These are phyloP conservation scores for Penicillium sp. DNA, from an alignment of 2,329 filamentous ascomycete species.

Conservation along the genomic window DNA sequence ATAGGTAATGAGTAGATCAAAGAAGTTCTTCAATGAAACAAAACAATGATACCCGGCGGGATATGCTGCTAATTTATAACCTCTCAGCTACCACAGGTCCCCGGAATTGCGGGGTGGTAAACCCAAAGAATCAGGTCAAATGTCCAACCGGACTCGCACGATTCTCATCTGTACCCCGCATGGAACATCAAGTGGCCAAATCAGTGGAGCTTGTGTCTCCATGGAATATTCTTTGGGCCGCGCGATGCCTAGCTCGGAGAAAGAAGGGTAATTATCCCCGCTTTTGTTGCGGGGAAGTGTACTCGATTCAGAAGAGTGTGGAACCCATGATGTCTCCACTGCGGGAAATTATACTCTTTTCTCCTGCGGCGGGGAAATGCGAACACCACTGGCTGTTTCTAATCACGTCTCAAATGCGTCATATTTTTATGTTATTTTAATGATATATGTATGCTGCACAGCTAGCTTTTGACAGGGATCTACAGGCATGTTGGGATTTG, in stretches of 20 bases:
- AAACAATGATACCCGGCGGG: neutral
- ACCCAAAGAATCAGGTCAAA: neutral
- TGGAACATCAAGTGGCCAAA: neutral
- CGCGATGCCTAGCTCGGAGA: neutral
- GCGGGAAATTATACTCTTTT: slow-evolving; percentile 12
- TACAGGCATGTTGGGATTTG: neutral
- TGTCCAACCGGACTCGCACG: slow-evolving; percentile 8
- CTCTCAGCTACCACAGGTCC: neutral
- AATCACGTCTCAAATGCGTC: too few species aligned
- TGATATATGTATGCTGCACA: neutral
- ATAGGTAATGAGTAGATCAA: neutral
- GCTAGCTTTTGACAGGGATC: neutral
- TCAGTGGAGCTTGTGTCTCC: slow-evolving; percentile 1
- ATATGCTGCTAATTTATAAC: neutral
- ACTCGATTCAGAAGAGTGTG: neutral
- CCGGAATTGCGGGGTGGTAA: slow-evolving; percentile 9
- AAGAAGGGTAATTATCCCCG: slow-evolving; percentile 8
- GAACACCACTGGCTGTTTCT: neutral
- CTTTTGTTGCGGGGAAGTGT: slow-evolving; percentile 1
- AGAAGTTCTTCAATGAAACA: neutral
- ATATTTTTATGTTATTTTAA: too few species aligned
- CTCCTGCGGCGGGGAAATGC: neutral
- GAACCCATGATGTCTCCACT: neutral
- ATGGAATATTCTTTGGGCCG: slow-evolving; percentile 1
- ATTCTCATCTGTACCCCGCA: slow-evolving; percentile 12